Base-by-base conservation (phyloP, 2,329 filamentous ascomycete genomes). In the Ceratocystis eucalypticola region DNA sequence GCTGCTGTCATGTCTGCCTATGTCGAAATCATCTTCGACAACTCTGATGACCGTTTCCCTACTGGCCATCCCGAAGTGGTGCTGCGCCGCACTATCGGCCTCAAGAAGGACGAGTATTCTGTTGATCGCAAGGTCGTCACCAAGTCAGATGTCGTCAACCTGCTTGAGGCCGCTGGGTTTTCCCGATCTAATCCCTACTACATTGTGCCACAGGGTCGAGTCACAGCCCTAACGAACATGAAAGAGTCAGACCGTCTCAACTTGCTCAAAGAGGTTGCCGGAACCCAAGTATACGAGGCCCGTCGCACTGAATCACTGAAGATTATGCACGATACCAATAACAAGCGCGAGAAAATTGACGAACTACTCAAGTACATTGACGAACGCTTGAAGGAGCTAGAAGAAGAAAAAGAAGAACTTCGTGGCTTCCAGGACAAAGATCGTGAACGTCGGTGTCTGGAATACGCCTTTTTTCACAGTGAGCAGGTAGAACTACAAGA, bases 1-100 rank as follows among this genome's bases (percentile, higher is more conserved):
- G 96, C 93, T 2, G 94, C 94, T 17, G 93, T 99, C 72, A 96
- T 96, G 90, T 96, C 92, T 61, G 95, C 94, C n/a, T 99, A 97
- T 72, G 95, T 99, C 68, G 94, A 99, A 77, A 90, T 99, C 72
- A 96, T 96, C 70, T 99, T 99, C 76, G 94, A 99, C 81, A 99
- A 99, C 74, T 89, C 84, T 72, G 93, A 99, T 74, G 91, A 95
- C 71, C 89, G 94, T 71, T 97, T 99, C 73, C 91, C 91, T 45
- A 96, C 91, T 8, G 90, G 90, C 71, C 94, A 91, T 73, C 88
- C 91, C 68, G 93, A 99, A 75, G 85, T 97, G 61, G 87, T 94
- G 53, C 79, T 99, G 67, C 88, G 95, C 69, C 88, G 94, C 57
- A 97, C 94, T 0, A 99, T 99, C 75, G 94, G 93, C 64, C 81